These are phyloP conservation scores for Fraxinus pennsylvanica DNA, from an alignment of 257 asterid genomes.

Conservation along the genomic window DNA sequence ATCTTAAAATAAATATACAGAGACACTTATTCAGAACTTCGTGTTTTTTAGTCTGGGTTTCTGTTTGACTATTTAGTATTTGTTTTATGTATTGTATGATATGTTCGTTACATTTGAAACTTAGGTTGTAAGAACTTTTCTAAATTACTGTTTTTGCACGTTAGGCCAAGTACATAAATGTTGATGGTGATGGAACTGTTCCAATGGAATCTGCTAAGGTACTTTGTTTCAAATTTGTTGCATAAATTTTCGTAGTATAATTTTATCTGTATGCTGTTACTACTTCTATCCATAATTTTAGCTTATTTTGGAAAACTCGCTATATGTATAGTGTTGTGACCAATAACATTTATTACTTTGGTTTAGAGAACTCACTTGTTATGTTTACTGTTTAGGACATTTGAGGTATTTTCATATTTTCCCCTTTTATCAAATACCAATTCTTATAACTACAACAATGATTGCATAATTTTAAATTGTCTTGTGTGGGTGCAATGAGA, in stretches of 20 bases:
- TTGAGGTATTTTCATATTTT: too few relatives aligned
- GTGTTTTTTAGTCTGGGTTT: not conserved
- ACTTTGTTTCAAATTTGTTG: not conserved
- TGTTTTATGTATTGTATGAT: slow-evolving; percentile 2
- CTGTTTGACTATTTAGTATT: not conserved
- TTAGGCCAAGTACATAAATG: slow-evolving; percentile 57
- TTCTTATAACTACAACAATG: not conserved
- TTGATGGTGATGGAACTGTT: slow-evolving; percentile 98
- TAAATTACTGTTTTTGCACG: slow-evolving; percentile 12
- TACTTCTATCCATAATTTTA: not conserved
- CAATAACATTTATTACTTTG: not conserved
- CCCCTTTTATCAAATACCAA: too few relatives aligned
- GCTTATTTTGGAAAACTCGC: not conserved
- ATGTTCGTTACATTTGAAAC: not conserved
- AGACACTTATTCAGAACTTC: slow-evolving; percentile 7
- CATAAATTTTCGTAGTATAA: slow-evolving; percentile 1
- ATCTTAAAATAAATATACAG: slow-evolving; percentile 11
- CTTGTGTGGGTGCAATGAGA: not conserved
- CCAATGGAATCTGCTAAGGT: slow-evolving; percentile 66
- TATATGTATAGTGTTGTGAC: not conserved
- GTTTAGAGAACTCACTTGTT: not conserved
- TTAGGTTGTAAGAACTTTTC: slow-evolving; percentile 7
- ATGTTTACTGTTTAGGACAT: not conserved
- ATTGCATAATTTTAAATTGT: not conserved
- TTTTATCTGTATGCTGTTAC: not conserved